Evolutionary conservation across 805 yeast species (phyloP).

Genomic region (Cyberlindnera mycetangii): DNA sequence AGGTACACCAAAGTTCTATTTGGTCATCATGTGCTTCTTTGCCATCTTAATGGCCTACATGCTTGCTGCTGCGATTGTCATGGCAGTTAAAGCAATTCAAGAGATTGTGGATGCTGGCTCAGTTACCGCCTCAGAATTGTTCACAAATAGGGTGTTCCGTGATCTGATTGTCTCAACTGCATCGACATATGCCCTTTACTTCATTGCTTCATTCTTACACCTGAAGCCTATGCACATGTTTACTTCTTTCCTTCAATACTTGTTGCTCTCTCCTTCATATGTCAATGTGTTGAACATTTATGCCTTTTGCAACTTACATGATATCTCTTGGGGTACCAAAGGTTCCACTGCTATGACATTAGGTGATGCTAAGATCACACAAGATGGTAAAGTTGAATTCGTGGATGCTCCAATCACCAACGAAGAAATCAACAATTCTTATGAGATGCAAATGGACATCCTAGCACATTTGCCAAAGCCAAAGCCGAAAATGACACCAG

Average conservation of each 20-base stretch:
- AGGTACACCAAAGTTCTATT: conserved; percentile 79
- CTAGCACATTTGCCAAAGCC: conserved; percentile 39
- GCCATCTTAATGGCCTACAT: conserved; percentile 87
- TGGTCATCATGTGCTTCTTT: conserved; percentile 71
- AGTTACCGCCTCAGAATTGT: conserved; percentile 42
- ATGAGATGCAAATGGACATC: conserved; percentile 59
- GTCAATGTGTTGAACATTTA: conserved; percentile 89
- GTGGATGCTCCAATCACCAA: conserved; percentile 73
- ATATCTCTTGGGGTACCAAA: conserved; percentile 96
- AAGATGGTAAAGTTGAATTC: conserved; percentile 58
- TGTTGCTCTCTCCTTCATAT: conserved; percentile 83
- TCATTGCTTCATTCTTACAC: conserved; percentile 73
- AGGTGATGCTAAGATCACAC: conserved; percentile 77
- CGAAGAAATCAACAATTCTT: conserved; percentile 72
- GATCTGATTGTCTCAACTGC: conserved; percentile 83
- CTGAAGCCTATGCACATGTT: conserved; percentile 93
- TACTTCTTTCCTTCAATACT: conserved; percentile 81
- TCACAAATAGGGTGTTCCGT: conserved; percentile 71
- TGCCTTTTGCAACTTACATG: conserved; percentile 95
- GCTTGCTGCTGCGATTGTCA: conserved; percentile 80
- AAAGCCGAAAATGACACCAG: conserved; percentile 27
- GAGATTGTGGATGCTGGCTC: conserved; percentile 35
- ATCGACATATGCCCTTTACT: conserved; percentile 80
- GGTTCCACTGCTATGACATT: conserved; percentile 74
- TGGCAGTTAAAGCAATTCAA: conserved; percentile 72